Conservation (phyloP, 2,329 filamentous ascomycete species). For the Rhynchosporium secalis region DNA sequence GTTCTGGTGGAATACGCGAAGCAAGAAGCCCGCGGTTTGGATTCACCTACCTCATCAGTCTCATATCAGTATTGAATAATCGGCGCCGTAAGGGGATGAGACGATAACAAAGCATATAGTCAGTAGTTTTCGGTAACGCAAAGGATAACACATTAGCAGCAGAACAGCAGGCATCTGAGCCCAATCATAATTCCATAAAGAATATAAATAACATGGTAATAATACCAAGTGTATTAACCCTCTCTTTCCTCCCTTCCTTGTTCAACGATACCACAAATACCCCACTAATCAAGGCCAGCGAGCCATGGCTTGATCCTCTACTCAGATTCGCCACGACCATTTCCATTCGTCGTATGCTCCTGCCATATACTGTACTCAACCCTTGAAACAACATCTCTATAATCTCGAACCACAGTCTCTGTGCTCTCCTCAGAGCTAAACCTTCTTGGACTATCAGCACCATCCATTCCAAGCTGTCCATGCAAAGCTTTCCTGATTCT, state of each 20-base stretch:
- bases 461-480: slow-evolving; percentile 29
- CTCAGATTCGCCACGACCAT: background rate
- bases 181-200: background rate
- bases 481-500: slow-evolving; percentile 21
- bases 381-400: slow-evolving; percentile 9
- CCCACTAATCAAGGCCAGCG: background rate
- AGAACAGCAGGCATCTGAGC: background rate
- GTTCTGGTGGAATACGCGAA: background rate
- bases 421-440: slow-evolving; percentile 28
- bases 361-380: slow-evolving; percentile 23
- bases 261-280: background rate
- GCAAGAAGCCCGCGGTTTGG: background rate
- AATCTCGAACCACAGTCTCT: slow-evolving; percentile 31
- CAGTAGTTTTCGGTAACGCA: background rate
- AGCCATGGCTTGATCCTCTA: background rate
- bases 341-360: slow-evolving; percentile 4
- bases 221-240: background rate
- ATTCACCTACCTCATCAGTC: background rate
- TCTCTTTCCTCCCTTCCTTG: background rate
- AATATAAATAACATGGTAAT: background rate
- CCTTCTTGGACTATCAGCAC: slow-evolving; percentile 13
- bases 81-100: too few relatives aligned
- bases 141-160: background rate
- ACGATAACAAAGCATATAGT: too few relatives aligned
- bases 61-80: too few relatives aligned